Conservation (phyloP, 768 basidiomycete genomes). For the Candolleomyces efflorescens region DNA sequence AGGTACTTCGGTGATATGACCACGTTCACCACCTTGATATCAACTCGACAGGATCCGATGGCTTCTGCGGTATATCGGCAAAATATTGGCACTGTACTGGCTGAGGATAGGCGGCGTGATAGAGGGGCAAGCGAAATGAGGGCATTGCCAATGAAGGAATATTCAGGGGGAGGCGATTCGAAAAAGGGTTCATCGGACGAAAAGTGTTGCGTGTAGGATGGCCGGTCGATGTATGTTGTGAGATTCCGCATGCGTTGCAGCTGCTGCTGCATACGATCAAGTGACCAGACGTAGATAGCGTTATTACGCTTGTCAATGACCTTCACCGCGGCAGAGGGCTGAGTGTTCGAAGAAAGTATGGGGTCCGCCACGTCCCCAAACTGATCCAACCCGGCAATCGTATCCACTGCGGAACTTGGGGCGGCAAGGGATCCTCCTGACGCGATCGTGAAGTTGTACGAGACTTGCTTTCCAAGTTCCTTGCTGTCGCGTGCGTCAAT, state of each 20-base stretch:
- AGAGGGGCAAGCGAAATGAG: slow-evolving; percentile 79
- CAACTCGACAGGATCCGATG: slow-evolving; percentile 89
- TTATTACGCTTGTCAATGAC: slow-evolving; percentile 85
- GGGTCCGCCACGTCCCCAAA: slow-evolving; percentile 93
- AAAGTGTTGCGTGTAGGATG: slow-evolving; percentile 92
- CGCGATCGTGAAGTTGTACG: slow-evolving; percentile 91
- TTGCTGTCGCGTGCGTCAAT: slow-evolving; percentile 43
- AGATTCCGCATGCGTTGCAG: slow-evolving; percentile 92
- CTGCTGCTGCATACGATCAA: slow-evolving; percentile 84
- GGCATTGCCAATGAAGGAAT: slow-evolving; percentile 90
- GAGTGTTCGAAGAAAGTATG: slow-evolving; percentile 62
- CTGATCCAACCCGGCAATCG: slow-evolving; percentile 82
- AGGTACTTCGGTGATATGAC: slow-evolving; percentile 55
- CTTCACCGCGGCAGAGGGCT: slow-evolving; percentile 86
- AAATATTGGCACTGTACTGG: slow-evolving; percentile 81
- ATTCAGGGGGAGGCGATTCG: slow-evolving; percentile 80
- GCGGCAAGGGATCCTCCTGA: slow-evolving; percentile 75
- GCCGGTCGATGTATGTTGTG: slow-evolving; percentile 85
- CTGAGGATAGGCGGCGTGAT: slow-evolving; percentile 68
- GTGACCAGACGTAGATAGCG: slow-evolving; percentile 89
- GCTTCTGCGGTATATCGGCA: slow-evolving; percentile 94
- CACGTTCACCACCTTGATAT: slow-evolving; percentile 76
- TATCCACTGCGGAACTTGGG: slow-evolving; percentile 80
- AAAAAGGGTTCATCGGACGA: slow-evolving; percentile 92
- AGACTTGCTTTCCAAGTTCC: slow-evolving; percentile 81